phyloP scores from a whole-genome alignment of 1,284 basidiomycete genomes.

The Butyriboletus appendiculatus region DNA sequence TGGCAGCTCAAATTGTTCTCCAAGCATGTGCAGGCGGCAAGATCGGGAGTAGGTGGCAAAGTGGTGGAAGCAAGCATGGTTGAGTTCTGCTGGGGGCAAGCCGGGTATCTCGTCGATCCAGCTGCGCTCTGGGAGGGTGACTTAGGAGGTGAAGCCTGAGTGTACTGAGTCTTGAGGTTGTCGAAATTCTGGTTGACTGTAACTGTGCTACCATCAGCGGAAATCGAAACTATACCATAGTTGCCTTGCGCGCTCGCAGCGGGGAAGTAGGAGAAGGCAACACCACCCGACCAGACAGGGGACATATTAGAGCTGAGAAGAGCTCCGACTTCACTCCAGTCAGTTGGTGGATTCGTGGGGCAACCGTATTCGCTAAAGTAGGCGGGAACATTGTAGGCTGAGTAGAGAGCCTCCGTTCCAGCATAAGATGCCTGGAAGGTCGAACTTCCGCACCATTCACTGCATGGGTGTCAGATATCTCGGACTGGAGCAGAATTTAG shows the following conservation, averaged over 20 bases:
- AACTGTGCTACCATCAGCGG: conserved; percentile 59
- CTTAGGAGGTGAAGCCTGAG: conserved; percentile 59
- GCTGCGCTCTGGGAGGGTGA: conserved; percentile 59
- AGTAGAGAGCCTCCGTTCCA: conserved; percentile 53
- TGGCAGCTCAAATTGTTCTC: conserved; percentile 68
- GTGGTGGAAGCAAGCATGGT: conserved; percentile 65
- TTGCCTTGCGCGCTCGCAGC: conserved; percentile 62
- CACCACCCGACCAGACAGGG: conserved; percentile 82
- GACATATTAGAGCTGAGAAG: conserved; percentile 75
- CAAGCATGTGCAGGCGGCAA: conserved; percentile 78
- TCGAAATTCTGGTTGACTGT: conserved; percentile 69
- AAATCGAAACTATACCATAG: conserved; percentile 85
- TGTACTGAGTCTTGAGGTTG: conserved; percentile 64
- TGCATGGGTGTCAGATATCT: conserved; percentile 31
- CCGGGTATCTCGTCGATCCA: conserved; percentile 54
- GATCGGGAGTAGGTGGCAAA: conserved; percentile 84
- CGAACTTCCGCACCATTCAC: conserved; percentile 80
- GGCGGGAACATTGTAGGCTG: conserved; percentile 74
- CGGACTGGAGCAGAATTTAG: not conserved
- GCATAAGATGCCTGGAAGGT: conserved; percentile 60
- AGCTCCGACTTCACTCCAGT: conserved; percentile 81
- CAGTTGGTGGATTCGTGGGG: conserved; percentile 60
- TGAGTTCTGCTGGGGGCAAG: conserved; percentile 64
- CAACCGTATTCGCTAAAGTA: conserved; percentile 94
- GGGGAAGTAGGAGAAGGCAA: conserved; percentile 90